Base-by-base conservation (phyloP, 2,329 filamentous ascomycete species). In the Emmonsia crescens region DNA sequence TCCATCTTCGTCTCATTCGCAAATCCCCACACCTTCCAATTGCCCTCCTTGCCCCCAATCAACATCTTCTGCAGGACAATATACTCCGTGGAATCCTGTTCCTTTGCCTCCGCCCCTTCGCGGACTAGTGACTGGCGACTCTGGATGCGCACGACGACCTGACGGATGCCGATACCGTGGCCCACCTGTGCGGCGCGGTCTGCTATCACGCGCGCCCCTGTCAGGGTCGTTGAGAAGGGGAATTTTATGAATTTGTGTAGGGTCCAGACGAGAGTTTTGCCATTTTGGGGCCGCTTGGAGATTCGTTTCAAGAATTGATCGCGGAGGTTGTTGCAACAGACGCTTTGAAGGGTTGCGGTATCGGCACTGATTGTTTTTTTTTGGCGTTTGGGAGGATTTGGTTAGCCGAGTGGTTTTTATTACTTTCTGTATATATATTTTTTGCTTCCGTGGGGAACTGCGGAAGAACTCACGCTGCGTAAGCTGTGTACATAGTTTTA, bases 11-110 rank as follows among this genome's bases (percentile, higher is more conserved):
- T 78, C 63, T 79, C 76, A 33, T 73, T 73, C 54, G 75, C 67
- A 61, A 75, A 75, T 3, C 80, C 80, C 80, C 80, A 82, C 58
- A 82, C 68, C 64, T 74, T 77, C 80, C 80, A 83, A 19, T 73
- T 69, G 14, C 72, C 71, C 48, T 77, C 71, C 63, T 75, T 70
- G 9, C 77, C 75, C 36, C 71, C 71, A 68, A 75, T 72, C 42
- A 75, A 68, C 40, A 77, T 64, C 68, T 77, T 75, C 71, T 82
- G 80, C 29, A 82, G 66, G 16, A 82, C 80, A 36, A 82, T 66
- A 64, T 82, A 81, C 68, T 83, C 80, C 1, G 71, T 74, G 64
- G 75, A 75, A 64, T 76, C 74, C 69, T 76, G 76, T 59, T 73
- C 68, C 68, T 75, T 76, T 19, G 67, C 65, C n/a, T 69, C 64